A percentile compares a stretch with the other conserved stretches of the same genome.
phyloP scores from a whole-genome alignment of 495 filamentous ascomycete species.

The Stereocaulon alpinum region DNA sequence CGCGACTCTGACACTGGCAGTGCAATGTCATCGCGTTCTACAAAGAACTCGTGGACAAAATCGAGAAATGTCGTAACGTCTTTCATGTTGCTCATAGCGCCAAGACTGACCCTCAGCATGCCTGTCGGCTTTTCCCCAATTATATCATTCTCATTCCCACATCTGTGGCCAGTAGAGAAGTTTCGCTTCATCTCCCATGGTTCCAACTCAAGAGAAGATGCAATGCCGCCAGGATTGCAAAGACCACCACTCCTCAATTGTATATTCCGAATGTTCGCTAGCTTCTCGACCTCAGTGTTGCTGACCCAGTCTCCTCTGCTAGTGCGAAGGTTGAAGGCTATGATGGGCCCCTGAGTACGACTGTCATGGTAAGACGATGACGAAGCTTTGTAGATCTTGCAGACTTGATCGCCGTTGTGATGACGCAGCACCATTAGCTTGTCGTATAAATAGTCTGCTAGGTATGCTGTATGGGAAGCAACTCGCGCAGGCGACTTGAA shows the following conservation, averaged over 20 bases:
- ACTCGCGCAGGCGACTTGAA: constrained; percentile 53
- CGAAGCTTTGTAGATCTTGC: constrained; percentile 50
- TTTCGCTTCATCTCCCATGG: constrained; percentile 52
- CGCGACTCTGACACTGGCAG: not conserved
- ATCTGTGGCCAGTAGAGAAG: constrained; percentile 54
- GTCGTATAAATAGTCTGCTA: constrained; percentile 42
- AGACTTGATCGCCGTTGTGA: constrained; percentile 45
- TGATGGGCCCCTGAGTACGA: constrained; percentile 53
- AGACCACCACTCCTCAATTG: constrained; percentile 61
- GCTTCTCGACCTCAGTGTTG: constrained; percentile 50
- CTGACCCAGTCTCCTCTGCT: constrained; percentile 45
- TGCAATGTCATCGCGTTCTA: constrained; percentile 16
- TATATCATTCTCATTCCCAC: constrained; percentile 42
- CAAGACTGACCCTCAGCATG: constrained; percentile 56
- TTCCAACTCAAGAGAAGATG: constrained; percentile 32
- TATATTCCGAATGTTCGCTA: constrained; percentile 51
- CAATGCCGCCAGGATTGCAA: constrained; percentile 50
- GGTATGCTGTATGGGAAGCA: constrained; percentile 49
- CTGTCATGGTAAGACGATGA: constrained; percentile 43
- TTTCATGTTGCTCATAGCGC: constrained; percentile 55
- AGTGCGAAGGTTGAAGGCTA: constrained; percentile 58
- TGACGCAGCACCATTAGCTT: constrained; percentile 46
- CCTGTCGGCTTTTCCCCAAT: constrained; percentile 49
- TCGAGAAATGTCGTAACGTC: constrained; percentile 50
- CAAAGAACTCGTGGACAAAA: constrained; percentile 46